Conservation (phyloP, 2,329 filamentous ascomycete species). For the Claviceps sp. region DNA sequence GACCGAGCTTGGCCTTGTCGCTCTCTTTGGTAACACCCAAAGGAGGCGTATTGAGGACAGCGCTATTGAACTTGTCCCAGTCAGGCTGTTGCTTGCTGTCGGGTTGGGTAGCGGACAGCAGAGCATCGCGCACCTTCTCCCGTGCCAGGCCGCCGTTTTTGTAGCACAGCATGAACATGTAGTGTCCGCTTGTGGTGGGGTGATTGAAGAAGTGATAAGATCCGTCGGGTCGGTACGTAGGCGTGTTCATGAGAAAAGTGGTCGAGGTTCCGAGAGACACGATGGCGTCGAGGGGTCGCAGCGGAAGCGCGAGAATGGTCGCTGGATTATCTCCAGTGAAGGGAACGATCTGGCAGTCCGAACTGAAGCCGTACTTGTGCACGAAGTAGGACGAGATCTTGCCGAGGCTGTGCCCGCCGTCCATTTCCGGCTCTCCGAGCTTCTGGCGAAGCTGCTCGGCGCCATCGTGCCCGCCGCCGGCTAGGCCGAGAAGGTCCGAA, state of each 20-base stretch:
- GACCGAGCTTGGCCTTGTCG: constrained; percentile 64
- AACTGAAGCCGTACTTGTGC: constrained; percentile 60
- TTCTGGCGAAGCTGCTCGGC: constrained; percentile 55
- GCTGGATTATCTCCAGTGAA: constrained; percentile 95
- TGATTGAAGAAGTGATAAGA: constrained; percentile 98
- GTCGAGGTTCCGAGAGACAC: constrained; percentile 91
- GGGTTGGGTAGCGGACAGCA: constrained; percentile 46
- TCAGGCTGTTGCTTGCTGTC: constrained; percentile 20
- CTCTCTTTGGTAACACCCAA: constrained; percentile 44
- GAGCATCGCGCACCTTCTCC: constrained; percentile 72
- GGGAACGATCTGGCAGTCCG: constrained; percentile 63
- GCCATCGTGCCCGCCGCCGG: constrained; percentile 54
- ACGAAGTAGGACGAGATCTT: constrained; percentile 67
- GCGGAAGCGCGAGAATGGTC: constrained; percentile 81
- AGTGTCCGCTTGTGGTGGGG: constrained; percentile 75
- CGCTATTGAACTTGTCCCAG: constrained; percentile 73
- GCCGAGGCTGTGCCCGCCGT: constrained; percentile 71
- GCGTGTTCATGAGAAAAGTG: constrained; percentile 94
- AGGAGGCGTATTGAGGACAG: constrained; percentile 53
- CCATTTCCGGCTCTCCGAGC: constrained; percentile 65
- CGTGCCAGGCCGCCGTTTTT: constrained; percentile 94
- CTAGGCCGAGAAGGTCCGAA: constrained; percentile 59
- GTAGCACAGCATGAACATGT: constrained; percentile 99
- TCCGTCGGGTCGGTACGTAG: constrained; percentile 78
- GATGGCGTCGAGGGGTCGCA: constrained; percentile 81